Evolutionary conservation across 1,139 yeast species (phyloP).

Genomic region (Saccharomyces hybrid): DNA sequence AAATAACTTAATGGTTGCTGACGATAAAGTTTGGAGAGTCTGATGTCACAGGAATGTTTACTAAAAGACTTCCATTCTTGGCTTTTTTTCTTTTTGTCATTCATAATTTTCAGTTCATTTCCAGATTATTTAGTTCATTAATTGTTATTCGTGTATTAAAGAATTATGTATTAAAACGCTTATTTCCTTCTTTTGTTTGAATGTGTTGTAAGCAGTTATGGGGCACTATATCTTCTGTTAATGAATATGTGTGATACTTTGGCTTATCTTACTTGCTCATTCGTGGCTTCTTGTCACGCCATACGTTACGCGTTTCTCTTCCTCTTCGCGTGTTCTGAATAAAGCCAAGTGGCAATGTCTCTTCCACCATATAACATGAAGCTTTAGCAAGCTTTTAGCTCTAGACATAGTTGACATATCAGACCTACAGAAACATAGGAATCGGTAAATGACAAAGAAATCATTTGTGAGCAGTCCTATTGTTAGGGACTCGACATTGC

Average conservation of each 20-base stretch:
- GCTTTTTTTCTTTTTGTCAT: conserved; percentile 10
- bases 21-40: conserved; percentile 56
- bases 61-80: background rate
- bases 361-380: background rate
- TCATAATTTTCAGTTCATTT: background rate
- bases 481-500: conserved; percentile 43
- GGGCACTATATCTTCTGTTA: background rate
- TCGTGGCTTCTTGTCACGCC: background rate
- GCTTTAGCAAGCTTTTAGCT: background rate
- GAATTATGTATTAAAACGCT: background rate
- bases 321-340: background rate
- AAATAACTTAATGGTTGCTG: conserved; percentile 54
- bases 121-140: background rate
- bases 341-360: conserved; percentile 1
- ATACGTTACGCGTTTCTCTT: background rate
- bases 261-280: background rate
- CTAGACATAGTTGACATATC: background rate
- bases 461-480: conserved; percentile 34
- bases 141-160: background rate
- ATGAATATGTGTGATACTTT: background rate
- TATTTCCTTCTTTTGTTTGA: background rate
- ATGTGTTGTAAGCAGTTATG: background rate
- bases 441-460: conserved; percentile 17
- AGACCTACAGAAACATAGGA: background rate
- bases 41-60: conserved; percentile 1